These are phyloP conservation scores for Coemansia brasiliensis DNA, from an alignment of 192 early-diverging fungal genomes.

Conservation along the genomic window DNA sequence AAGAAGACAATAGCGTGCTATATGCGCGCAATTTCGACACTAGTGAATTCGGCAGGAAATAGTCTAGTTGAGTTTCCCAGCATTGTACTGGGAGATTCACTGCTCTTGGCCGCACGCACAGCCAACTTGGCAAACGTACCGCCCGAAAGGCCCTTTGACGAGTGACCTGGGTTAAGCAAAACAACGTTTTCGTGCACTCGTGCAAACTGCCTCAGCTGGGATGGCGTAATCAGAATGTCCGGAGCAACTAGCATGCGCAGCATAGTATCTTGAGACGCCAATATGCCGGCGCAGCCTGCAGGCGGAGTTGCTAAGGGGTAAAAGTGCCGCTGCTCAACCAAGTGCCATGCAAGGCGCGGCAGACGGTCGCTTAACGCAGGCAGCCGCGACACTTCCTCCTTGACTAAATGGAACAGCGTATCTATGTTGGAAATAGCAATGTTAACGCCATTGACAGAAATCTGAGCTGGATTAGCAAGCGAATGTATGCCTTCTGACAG, in stretches of 20 bases:
- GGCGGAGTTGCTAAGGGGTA: constrained; percentile 83
- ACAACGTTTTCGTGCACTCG: constrained; percentile 74
- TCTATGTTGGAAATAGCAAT: constrained; percentile 80
- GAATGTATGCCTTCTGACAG: constrained; percentile 37
- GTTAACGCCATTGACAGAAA: constrained; percentile 79
- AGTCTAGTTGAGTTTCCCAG: constrained; percentile 15
- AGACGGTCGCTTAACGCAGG: constrained; percentile 62
- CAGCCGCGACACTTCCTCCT: constrained; percentile 63
- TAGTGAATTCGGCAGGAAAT: constrained; percentile 32
- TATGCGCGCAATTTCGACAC: constrained; percentile 42
- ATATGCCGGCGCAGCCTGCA: constrained; percentile 32
- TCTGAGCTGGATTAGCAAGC: constrained; percentile 79
- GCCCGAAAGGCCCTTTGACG: constrained; percentile 67
- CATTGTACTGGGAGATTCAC: constrained; percentile 4
- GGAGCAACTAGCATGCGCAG: constrained; percentile 61
- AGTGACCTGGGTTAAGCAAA: constrained; percentile 81
- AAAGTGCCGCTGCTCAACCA: constrained; percentile 78
- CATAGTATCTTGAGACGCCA: constrained; percentile 37
- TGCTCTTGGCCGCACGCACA: constrained; percentile 59
- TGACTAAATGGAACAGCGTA: constrained; percentile 68
- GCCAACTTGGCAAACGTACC: constrained; percentile 81
- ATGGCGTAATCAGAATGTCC: constrained; percentile 81
- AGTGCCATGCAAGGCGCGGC: constrained; percentile 68
- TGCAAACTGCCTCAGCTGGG: constrained; percentile 70
- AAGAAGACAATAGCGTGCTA: constrained; percentile 1